Conservation (phyloP, 306 rosid genomes). For the Astragalus glycyphyllos region DNA sequence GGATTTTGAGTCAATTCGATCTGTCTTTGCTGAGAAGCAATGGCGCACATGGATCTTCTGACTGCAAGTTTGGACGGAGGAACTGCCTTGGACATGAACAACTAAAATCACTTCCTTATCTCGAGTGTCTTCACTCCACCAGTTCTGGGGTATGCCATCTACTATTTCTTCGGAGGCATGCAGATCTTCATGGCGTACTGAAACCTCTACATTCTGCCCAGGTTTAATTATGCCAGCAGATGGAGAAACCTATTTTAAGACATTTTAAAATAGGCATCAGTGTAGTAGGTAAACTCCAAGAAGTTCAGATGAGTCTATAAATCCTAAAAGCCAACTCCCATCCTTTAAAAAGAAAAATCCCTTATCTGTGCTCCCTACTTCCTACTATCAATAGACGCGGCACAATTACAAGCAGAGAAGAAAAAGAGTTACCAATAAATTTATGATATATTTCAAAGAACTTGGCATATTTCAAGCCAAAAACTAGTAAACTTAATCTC, state of each 20-base stretch:
- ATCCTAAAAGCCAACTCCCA: constrained; percentile 1
- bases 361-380: constrained; percentile 18
- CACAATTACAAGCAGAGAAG: not conserved
- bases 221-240: constrained; percentile 81
- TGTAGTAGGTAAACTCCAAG: not conserved
- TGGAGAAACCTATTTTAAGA: constrained; percentile 67
- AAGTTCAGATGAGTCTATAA: constrained; percentile 28
- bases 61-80: constrained; percentile 50
- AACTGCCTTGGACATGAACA: constrained; percentile 74
- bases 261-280: constrained; percentile 30
- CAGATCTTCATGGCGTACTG: constrained; percentile 73
- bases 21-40: constrained; percentile 67
- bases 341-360: not conserved
- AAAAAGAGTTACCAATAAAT: not conserved
- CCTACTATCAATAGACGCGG: not conserved
- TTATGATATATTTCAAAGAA: constrained; percentile 18
- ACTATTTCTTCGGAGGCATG: constrained; percentile 65
- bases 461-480: constrained; percentile 11
- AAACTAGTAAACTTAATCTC: not conserved
- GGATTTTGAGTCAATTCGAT: constrained; percentile 59
- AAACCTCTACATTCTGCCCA: constrained; percentile 73
- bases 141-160: constrained; percentile 79
- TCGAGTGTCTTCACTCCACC: constrained; percentile 89
- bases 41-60: constrained; percentile 71
- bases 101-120: constrained; percentile 78